Evolutionary conservation across 2,329 filamentous ascomycete species (phyloP).

Genomic region (Thielaviopsis punctulata): DNA sequence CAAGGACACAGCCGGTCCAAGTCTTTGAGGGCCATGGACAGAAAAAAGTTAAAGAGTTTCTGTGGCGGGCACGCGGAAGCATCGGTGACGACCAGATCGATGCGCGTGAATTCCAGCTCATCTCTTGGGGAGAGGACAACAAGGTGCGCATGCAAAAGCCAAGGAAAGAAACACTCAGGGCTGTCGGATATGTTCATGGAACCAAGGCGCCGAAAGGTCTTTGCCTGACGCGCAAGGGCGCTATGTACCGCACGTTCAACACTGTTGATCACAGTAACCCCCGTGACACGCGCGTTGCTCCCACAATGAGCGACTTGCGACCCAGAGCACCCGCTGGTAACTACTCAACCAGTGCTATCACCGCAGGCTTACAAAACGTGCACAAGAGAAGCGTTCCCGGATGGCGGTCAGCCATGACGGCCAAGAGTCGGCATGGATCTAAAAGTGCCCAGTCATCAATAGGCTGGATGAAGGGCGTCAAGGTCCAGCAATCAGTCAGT

Average conservation of each 20-base stretch:
- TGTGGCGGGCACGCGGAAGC: conserved; percentile 66
- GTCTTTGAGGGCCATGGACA: conserved; percentile 45
- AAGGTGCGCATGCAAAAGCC: conserved; percentile 64
- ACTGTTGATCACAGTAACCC: conserved; percentile 44
- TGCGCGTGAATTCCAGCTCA: conserved; percentile 76
- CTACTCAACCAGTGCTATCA: conserved; percentile 27
- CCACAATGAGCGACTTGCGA: conserved; percentile 44
- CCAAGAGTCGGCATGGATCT: conserved; percentile 24
- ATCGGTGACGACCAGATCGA: conserved; percentile 53
- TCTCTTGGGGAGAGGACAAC: conserved; percentile 83
- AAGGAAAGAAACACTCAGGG: conserved; percentile 43
- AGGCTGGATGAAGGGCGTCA: conserved; percentile 51
- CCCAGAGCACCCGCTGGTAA: conserved; percentile 26
- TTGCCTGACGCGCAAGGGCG: conserved; percentile 65
- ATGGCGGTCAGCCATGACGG: conserved; percentile 44
- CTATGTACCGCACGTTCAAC: conserved; percentile 70
- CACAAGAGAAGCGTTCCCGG: conserved; percentile 23
- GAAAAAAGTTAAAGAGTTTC: conserved; percentile 71
- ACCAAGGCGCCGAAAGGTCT: conserved; percentile 44
- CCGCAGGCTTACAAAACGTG: conserved; percentile 27
- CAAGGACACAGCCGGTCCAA: conserved; percentile 33
- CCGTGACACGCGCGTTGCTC: conserved; percentile 39
- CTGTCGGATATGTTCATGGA: conserved; percentile 59
- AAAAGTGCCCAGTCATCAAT: conserved; percentile 37
- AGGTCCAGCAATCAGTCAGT: conserved; percentile 24